A percentile compares a stretch with the other conserved stretches of the same genome.
phyloP scores from a whole-genome alignment of 192 early-diverging fungal genomes.

The Jimgerdemannia lactiflua region DNA sequence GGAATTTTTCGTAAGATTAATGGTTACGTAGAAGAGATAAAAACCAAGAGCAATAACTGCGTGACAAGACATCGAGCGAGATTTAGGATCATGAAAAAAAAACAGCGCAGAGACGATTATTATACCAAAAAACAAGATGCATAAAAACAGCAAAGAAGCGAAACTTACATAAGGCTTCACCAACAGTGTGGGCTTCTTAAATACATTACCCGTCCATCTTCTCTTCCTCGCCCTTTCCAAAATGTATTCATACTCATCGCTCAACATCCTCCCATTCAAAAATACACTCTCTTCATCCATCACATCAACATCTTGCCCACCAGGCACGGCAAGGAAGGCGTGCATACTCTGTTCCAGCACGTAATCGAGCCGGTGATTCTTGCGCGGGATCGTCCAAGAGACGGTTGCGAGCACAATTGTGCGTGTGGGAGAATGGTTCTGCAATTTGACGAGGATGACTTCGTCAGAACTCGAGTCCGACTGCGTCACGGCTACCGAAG shows the following conservation, averaged over 20 bases:
- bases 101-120: too few species aligned
- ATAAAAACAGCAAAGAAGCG: not conserved
- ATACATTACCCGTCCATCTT: conserved; percentile 38
- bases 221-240: conserved; percentile 36
- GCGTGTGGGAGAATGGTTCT: not conserved
- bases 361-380: not conserved
- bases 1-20: too few species aligned
- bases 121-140: not conserved
- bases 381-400: not conserved
- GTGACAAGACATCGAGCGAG: too few species aligned
- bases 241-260: conserved; percentile 53
- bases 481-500: not conserved
- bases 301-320: not conserved
- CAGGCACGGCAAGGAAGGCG: not conserved
- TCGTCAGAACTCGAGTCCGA: not conserved
- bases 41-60: too few species aligned
- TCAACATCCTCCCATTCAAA: conserved; percentile 28
- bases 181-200: conserved; percentile 39
- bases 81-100: too few species aligned
- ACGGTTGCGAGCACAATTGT: not conserved
- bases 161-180: conserved; percentile 37
- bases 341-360: not conserved
- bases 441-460: not conserved
- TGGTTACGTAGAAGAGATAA: too few species aligned
- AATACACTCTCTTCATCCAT: conserved; percentile 2